Base-by-base conservation (phyloP, 768 basidiomycete genomes). In the Tubosaeta sp. region DNA sequence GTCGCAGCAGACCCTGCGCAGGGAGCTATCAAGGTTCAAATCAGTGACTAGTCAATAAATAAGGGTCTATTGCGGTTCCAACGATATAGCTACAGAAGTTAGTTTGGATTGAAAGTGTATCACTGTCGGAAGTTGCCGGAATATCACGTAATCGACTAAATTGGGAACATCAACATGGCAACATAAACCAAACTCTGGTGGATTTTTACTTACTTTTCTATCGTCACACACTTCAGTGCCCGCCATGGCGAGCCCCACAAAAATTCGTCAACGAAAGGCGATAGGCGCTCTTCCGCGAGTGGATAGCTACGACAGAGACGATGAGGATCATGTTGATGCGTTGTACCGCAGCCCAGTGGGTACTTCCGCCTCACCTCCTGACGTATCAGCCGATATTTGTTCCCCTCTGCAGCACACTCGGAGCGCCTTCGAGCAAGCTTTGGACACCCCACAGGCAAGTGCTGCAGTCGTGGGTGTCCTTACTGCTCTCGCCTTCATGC, bases 401-500 rank as follows among this genome's bases (percentile, higher is more conserved):
- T 43, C 8, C 18, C 48, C 34, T 60, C 76, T 29, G n/a, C 44
- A 77, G 87, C 76, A 70, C 59, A 73, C 76, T 53, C 79, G 83
- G 51, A 84, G 83, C 58, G 71, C 73, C 31, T 64, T 83, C 10
- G 87, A 90, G 64, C 69, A 77, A 54, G 56, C 81, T 43, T 66
- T 90, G 41, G 85, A 90, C 62, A 79, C 83, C 14, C 71, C 73
- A 42, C 73, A 76, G 49, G 84, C 80, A 44, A 90, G 86, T 68
- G 71, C 76, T 52, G 69, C 77, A 24, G 75, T 85, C n/a, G 80
- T 87, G 39, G 75, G 73, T 40, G 61, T 76, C 14, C 75, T 91
- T 39, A 93, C 91, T 18, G 74, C 80, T 3, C 67, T 91, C 44
- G 88, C 92, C 19, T 90, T 94, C 66, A 83, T 83, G 18, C 64